phyloP scores from a whole-genome alignment of 805 yeast genomes.

The Saccharomycodes ludwigii region DNA sequence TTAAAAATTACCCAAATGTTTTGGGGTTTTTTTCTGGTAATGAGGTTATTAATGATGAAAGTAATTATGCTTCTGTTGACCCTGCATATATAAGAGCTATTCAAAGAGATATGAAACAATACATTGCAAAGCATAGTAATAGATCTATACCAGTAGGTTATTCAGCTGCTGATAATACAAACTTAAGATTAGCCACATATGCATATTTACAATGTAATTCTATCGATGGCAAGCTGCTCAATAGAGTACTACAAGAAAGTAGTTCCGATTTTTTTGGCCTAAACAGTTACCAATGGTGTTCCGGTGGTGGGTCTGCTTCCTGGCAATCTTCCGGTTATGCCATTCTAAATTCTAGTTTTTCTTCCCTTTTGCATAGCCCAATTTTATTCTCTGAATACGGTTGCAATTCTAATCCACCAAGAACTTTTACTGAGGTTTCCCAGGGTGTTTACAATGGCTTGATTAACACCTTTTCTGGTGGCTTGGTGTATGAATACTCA shows the following conservation, averaged over 20 bases:
- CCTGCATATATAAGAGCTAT: conserved; percentile 83
- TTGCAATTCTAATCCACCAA: conserved; percentile 64
- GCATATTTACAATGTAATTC: conserved; percentile 72
- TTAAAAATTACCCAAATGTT: conserved; percentile 72
- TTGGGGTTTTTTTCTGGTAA: conserved; percentile 87
- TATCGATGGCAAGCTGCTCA: conserved; percentile 33
- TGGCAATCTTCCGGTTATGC: conserved; percentile 65
- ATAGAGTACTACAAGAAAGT: conserved; percentile 41
- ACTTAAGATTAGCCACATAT: conserved; percentile 61
- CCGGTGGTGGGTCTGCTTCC: conserved; percentile 45
- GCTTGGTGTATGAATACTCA: conserved; percentile 84
- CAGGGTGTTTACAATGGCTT: conserved; percentile 59
- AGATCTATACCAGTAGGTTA: conserved; percentile 90
- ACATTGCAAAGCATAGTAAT: conserved; percentile 53
- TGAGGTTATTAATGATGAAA: conserved; percentile 75
- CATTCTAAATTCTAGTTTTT: conserved; percentile 40
- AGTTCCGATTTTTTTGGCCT: conserved; percentile 79
- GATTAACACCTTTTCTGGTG: conserved; percentile 65
- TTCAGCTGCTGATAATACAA: conserved; percentile 78
- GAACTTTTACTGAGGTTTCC: conserved; percentile 74
- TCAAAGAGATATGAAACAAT: conserved; percentile 83
- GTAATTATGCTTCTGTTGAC: conserved; percentile 43
- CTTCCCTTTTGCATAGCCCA: conserved; percentile 46
- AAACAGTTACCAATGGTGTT: conserved; percentile 86
- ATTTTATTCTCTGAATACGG: conserved; percentile 70